Percentiles rank a stretch among this genome's conserved stretches.
These are phyloP conservation scores for Cyberlindnera petersonii DNA, from an alignment of 805 yeast genomes.

Conservation along the genomic window DNA sequence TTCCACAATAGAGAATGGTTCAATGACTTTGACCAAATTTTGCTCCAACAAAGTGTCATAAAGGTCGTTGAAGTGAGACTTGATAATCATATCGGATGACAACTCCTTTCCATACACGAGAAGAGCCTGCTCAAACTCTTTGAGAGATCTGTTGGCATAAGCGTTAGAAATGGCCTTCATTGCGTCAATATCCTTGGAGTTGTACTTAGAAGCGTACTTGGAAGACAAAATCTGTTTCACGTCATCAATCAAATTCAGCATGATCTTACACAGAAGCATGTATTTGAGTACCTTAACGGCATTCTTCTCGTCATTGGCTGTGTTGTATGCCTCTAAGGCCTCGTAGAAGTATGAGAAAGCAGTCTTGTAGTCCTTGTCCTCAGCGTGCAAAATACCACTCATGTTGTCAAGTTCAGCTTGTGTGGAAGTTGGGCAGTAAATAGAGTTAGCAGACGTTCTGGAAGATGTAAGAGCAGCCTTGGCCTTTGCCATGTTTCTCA, in stretches of 20 bases:
- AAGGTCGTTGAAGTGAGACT: constrained; percentile 86
- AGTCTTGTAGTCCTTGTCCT: constrained; percentile 93
- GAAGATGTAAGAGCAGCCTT: constrained; percentile 92
- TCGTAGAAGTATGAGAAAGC: constrained; percentile 94
- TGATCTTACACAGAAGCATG: constrained; percentile 88
- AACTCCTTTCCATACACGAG: constrained; percentile 68
- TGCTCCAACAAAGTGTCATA: constrained; percentile 93
- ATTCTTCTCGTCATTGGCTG: constrained; percentile 52
- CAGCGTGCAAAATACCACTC: constrained; percentile 94
- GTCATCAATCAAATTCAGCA: constrained; percentile 85
- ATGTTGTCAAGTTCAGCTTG: constrained; percentile 95
- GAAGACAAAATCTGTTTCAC: constrained; percentile 72
- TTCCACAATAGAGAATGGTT: constrained; percentile 96
- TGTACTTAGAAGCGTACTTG: constrained; percentile 69
- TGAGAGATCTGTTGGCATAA: constrained; percentile 81
- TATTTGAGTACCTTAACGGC: constrained; percentile 83
- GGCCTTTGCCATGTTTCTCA: constrained; percentile 86
- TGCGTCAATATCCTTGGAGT: constrained; percentile 86
- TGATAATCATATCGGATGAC: constrained; percentile 80
- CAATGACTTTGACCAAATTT: constrained; percentile 88
- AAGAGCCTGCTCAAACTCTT: constrained; percentile 85
- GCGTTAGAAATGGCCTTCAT: constrained; percentile 93
- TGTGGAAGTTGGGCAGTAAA: constrained; percentile 87
- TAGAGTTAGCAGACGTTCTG: constrained; percentile 94
- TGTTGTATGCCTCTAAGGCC: constrained; percentile 84